phyloP scores from a whole-genome alignment of 2,329 filamentous ascomycete species.

The Ceratocystis diversiconidia region DNA sequence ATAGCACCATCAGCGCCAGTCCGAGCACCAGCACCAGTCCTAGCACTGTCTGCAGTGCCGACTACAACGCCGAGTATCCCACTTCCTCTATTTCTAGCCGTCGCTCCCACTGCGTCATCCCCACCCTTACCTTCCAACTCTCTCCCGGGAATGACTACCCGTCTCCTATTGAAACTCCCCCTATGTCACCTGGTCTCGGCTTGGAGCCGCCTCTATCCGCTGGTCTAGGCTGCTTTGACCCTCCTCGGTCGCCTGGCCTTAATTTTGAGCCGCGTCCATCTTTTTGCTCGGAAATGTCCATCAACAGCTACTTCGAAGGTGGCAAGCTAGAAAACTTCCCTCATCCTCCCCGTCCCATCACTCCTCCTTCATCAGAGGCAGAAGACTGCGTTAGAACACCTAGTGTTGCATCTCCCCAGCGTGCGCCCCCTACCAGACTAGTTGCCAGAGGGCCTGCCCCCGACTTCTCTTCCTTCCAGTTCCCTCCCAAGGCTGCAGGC shows the following conservation, averaged over 20 bases:
- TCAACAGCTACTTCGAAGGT: conserved; percentile 17
- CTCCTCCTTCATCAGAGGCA: conserved; percentile 9
- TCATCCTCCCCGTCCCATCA: conserved; percentile 12
- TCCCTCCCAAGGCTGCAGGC: conserved; percentile 9
- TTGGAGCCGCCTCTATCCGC: neutral
- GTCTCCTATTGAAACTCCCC: conserved; percentile 1
- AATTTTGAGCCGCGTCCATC: conserved; percentile 15
- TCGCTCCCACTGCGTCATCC: conserved; percentile 9
- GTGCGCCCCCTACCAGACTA: conserved; percentile 6
- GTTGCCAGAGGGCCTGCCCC: conserved; percentile 13
- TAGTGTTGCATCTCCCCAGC: neutral
- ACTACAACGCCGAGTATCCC: conserved; percentile 8
- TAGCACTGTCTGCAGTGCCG: conserved; percentile 15
- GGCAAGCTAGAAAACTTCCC: conserved; percentile 17
- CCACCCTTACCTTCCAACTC: conserved; percentile 15
- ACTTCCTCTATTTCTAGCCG: conserved; percentile 13
- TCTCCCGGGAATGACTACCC: conserved; percentile 9
- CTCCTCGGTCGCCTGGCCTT: conserved; percentile 4
- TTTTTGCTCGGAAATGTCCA: conserved; percentile 17
- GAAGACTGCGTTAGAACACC: conserved; percentile 4
- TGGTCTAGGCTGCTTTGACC: neutral
- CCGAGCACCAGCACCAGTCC: conserved; percentile 2
- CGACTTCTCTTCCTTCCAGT: conserved; percentile 16
- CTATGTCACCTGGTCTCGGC: conserved; percentile 8
- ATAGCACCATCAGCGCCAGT: conserved; percentile 15